Base-by-base conservation (phyloP, 352 stramenopile species). In the Phytophthora cajani region DNA sequence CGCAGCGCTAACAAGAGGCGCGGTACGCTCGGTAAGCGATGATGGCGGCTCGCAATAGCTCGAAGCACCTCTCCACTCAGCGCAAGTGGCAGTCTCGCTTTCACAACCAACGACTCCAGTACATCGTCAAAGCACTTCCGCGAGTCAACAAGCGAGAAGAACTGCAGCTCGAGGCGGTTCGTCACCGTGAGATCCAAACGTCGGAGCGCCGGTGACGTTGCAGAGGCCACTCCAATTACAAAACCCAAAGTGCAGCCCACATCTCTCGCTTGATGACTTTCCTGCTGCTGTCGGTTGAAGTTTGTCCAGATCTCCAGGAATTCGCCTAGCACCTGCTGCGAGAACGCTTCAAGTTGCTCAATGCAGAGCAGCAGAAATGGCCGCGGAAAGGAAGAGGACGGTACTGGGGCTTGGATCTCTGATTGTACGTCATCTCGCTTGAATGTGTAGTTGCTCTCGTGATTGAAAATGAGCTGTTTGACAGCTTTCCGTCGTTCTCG, bases 131-230 rank as follows among this genome's bases (percentile, higher is more conserved):
- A 92, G 56, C 84, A 88, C 50, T 90, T 91, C 42, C 78, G 82
- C 2, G 88, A 93, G 62, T 96, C 87, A 38, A 93, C 74, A 5
- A 95, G 72, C 16, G 79, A 78, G 62, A 93, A 94, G 40, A 94
- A 93, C 62, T 93, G 82, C 53, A 94, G 67, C 49, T 94, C 85
- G 5, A 96, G 57, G 3, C 73, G 64, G 16, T 78, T 79, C 0
- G 79, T 81, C 6, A 92, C 68, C 8, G 75, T 77, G 11, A 90
- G 40, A n/a, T 88, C 78, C 8, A 96, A 67, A n/a, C 82, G 80
- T 16, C 85, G 81, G 7, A 94, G 74, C 3, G 84, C 81, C 17
- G 82, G 89, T 1, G 86, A 94, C 5, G 85, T 83, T 0, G 80
- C 77, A 0, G 88, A 90, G 19, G 85, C 84, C 6, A 95, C 80